Conservation (phyloP, 2,329 filamentous ascomycete genomes). For the Venturia aucupariae region DNA sequence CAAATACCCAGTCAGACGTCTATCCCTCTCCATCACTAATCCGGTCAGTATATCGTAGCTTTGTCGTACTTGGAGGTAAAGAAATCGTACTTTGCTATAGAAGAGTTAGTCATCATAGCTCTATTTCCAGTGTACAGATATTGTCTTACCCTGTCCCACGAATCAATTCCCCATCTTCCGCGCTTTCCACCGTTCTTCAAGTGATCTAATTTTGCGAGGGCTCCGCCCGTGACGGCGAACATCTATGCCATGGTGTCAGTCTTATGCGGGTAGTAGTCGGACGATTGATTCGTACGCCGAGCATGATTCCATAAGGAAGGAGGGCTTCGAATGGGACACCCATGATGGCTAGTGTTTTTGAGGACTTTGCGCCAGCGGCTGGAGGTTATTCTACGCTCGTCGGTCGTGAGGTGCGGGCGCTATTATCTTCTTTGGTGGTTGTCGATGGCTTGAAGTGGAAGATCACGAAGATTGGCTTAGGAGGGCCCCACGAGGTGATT, state of each 20-base stretch:
- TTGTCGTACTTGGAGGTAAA: not conserved
- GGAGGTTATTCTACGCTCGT: not conserved
- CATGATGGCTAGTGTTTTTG: slow-evolving; percentile 35
- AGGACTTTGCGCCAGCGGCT: not conserved
- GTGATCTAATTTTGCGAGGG: slow-evolving; percentile 47
- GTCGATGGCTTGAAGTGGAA: not conserved
- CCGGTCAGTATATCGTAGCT: slow-evolving; percentile 9
- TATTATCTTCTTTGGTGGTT: not conserved
- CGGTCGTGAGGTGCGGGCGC: not conserved
- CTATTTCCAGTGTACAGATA: not conserved
- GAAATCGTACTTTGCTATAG: slow-evolving; percentile 44
- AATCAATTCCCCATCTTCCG: slow-evolving; percentile 49
- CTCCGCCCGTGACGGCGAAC: slow-evolving; percentile 51
- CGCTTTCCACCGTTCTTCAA: slow-evolving; percentile 56
- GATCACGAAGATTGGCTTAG: not conserved
- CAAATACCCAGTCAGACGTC: slow-evolving; percentile 50
- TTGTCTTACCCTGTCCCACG: slow-evolving; percentile 53
- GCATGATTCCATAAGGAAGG: slow-evolving; percentile 54
- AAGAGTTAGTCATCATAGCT: slow-evolving; percentile 30
- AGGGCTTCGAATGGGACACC: slow-evolving; percentile 59
- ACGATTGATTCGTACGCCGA: slow-evolving; percentile 40
- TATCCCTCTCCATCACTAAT: slow-evolving; percentile 60
- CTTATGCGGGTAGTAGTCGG: not conserved
- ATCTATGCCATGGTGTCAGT: slow-evolving; percentile 36
- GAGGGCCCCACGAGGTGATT: not conserved